Evolutionary conservation across 805 yeast genomes (phyloP).

Genomic region (Kazachstania bromeliacearum): DNA sequence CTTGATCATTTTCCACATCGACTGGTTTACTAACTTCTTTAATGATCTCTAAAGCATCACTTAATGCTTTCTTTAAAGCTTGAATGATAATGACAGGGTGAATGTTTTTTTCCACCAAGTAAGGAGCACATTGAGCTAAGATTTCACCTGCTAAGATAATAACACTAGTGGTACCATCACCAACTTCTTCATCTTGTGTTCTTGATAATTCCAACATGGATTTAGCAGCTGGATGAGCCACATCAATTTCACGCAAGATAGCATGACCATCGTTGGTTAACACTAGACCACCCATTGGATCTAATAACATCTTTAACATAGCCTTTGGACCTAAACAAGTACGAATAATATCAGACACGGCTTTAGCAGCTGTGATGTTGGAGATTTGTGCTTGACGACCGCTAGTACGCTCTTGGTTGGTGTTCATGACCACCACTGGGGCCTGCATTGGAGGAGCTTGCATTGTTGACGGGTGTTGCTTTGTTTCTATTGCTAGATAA

Average conservation of each 20-base stretch:
- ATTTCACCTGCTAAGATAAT: conserved; percentile 96
- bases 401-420: conserved; percentile 84
- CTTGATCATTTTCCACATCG: conserved; percentile 72
- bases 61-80: conserved; percentile 82
- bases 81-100: conserved; percentile 95
- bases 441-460: conserved; percentile 47
- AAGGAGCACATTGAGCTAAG: conserved; percentile 88
- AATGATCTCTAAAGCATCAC: conserved; percentile 83
- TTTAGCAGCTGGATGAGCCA: conserved; percentile 97
- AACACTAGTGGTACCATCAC: conserved; percentile 97
- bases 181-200: conserved; percentile 97
- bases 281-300: conserved; percentile 91
- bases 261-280: conserved; percentile 98
- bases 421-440: conserved; percentile 76
- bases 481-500: no score
- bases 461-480: no score
- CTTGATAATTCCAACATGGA: conserved; percentile 94
- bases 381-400: conserved; percentile 97
- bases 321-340: conserved; percentile 99
- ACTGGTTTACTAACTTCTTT: conserved; percentile 76
- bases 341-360: conserved; percentile 94
- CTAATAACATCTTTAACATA: conserved; percentile 94
- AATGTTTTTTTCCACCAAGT: conserved; percentile 78
- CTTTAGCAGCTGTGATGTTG: conserved; percentile 98
- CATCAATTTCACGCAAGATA: conserved; percentile 91